Percentiles rank a stretch among this genome's conserved stretches.
phyloP scores from a whole-genome alignment of 2,329 filamentous ascomycete genomes.

The Diaporthe longicolla region DNA sequence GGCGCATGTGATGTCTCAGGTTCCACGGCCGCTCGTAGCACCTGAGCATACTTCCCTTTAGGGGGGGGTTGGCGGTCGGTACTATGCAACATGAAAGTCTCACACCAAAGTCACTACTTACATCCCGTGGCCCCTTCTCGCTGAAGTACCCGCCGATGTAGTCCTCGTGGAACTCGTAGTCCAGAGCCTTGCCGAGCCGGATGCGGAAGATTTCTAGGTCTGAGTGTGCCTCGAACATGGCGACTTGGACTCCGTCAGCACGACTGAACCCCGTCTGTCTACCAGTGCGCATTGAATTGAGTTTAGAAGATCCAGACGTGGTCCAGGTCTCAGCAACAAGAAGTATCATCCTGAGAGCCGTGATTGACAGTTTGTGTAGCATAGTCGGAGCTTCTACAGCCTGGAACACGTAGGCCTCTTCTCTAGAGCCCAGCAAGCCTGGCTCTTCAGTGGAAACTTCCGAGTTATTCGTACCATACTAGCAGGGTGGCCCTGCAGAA shows the following conservation, averaged over 20 bases:
- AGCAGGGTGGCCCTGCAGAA: not conserved
- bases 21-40: not conserved
- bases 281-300: not conserved
- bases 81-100: slow-evolving; percentile 2
- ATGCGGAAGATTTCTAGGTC: slow-evolving; percentile 96
- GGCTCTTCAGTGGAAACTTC: not conserved
- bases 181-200: slow-evolving; percentile 90
- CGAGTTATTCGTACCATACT: not conserved
- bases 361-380: not conserved
- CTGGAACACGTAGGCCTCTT: no score
- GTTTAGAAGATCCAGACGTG: not conserved
- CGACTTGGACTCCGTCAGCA: slow-evolving; percentile 59
- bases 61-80: not conserved
- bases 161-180: slow-evolving; percentile 98
- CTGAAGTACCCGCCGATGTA: slow-evolving; percentile 97
- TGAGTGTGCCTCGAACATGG: slow-evolving; percentile 97
- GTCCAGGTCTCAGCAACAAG: slow-evolving; percentile 10
- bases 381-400: not conserved
- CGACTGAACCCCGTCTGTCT: not conserved
- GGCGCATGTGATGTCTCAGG: not conserved
- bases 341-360: not conserved
- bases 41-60: not conserved
- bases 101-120: slow-evolving; percentile 30
- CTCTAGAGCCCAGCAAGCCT: not conserved
- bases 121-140: slow-evolving; percentile 89